Evolutionary conservation across 257 asterid species (phyloP).

Genomic region (Ajuga chamaepitys): DNA sequence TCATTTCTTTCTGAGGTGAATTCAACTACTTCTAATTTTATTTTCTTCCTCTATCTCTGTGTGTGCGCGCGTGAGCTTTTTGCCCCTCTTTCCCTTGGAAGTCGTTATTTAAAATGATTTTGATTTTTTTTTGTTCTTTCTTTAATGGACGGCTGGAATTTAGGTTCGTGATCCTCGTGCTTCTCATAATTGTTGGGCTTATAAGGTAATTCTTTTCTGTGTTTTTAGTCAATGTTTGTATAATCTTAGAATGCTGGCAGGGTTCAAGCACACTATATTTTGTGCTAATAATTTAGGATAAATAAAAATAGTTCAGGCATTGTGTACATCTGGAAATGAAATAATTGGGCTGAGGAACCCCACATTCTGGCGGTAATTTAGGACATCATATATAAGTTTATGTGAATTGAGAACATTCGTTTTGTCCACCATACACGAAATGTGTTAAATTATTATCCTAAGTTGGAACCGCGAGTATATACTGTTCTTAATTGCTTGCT

Average conservation of each 20-base stretch:
- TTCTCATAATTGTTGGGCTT: slow-evolving; percentile 96
- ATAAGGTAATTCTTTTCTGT: slow-evolving; percentile 45
- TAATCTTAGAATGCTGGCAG: background rate
- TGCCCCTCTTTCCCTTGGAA: background rate
- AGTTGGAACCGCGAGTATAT: too few relatives aligned
- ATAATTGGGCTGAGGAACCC: too few relatives aligned
- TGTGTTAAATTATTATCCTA: too few relatives aligned
- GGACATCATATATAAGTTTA: too few relatives aligned
- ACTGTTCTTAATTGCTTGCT: too few relatives aligned
- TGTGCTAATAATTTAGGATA: background rate
- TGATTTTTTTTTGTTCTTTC: background rate
- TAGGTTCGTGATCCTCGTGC: slow-evolving; percentile 88
- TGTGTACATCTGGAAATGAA: too few relatives aligned
- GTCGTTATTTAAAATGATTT: background rate
- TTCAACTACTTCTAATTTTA: background rate
- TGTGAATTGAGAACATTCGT: too few relatives aligned
- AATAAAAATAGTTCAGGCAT: too few relatives aligned
- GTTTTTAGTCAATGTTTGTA: background rate
- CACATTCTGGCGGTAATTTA: too few relatives aligned
- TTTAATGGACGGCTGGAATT: background rate
- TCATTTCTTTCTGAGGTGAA: slow-evolving; percentile 69
- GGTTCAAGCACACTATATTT: background rate
- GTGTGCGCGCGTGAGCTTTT: background rate
- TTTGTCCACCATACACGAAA: too few relatives aligned
- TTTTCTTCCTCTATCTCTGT: background rate